These are phyloP conservation scores for Paraphaeosphaeria minitans DNA, from an alignment of 2,329 filamentous ascomycete genomes.

Conservation along the genomic window DNA sequence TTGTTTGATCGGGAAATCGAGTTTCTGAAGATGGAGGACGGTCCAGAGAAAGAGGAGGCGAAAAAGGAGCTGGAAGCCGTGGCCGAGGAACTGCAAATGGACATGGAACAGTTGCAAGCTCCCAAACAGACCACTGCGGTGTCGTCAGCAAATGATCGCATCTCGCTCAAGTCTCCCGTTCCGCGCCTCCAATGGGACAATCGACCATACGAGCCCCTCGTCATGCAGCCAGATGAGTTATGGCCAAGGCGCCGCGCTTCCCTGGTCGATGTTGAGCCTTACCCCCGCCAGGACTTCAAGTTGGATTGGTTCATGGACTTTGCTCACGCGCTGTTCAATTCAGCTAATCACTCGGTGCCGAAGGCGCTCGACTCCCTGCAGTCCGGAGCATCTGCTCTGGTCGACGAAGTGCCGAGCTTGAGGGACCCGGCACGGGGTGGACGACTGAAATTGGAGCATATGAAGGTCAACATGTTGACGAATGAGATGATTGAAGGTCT, in stretches of 20 bases:
- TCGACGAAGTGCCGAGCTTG: slow-evolving; percentile 33
- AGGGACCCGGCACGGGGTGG: slow-evolving; percentile 41
- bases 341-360: slow-evolving; percentile 13
- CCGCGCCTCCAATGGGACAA: slow-evolving; percentile 64
- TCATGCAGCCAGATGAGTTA: slow-evolving; percentile 64
- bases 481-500: slow-evolving; percentile 41
- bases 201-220: slow-evolving; percentile 72
- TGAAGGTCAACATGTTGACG: slow-evolving; percentile 40
- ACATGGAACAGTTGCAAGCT: slow-evolving; percentile 38
- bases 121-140: slow-evolving; percentile 16
- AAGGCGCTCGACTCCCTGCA: slow-evolving; percentile 36
- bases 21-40: slow-evolving; percentile 28
- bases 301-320: slow-evolving; percentile 40
- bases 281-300: slow-evolving; percentile 31
- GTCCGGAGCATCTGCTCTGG: slow-evolving; percentile 33
- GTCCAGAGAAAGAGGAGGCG: slow-evolving; percentile 24
- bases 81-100: slow-evolving; percentile 44
- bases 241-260: slow-evolving; percentile 64
- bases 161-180: slow-evolving; percentile 27
- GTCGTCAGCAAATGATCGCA: slow-evolving; percentile 35
- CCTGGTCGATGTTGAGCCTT: slow-evolving; percentile 72
- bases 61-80: slow-evolving; percentile 51
- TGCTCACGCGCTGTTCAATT: slow-evolving; percentile 22
- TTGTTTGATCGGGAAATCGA: slow-evolving; percentile 37
- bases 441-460: slow-evolving; percentile 34